Evolutionary conservation across 2,329 filamentous ascomycete species (phyloP).

Genomic region (Penicillium olsonii): DNA sequence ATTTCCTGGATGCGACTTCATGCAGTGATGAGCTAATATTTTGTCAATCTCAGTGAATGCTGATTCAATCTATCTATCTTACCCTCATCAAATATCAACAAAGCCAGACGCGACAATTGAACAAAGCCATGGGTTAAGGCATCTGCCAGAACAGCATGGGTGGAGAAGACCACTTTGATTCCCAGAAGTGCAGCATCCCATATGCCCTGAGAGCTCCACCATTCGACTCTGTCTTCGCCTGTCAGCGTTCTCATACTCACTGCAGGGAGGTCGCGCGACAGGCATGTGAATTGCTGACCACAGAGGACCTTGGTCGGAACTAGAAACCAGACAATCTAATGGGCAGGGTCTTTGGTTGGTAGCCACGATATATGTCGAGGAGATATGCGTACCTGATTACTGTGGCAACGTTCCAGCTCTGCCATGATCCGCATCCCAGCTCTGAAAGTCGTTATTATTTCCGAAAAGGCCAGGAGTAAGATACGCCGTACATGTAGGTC

Average conservation of each 20-base stretch:
- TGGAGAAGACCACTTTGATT: constrained; percentile 3
- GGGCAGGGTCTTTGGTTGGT: neutral
- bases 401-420: neutral
- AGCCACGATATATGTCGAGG: neutral
- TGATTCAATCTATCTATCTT: neutral
- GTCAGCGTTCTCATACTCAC: constrained; percentile 4
- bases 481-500: neutral
- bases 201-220: constrained; percentile 2
- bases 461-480: neutral
- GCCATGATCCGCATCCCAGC: neutral
- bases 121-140: constrained; percentile 6
- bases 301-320: constrained; percentile 4
- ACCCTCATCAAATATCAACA: constrained; percentile 10
- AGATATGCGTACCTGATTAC: neutral
- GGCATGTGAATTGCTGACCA: constrained; percentile 1
- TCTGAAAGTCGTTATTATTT: neutral
- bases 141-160: constrained; percentile 6
- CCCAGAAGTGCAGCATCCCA: constrained; percentile 6
- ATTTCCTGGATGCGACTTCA: neutral
- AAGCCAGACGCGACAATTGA: neutral
- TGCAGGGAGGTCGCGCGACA: neutral
- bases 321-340: constrained; percentile 8
- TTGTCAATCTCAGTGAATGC: neutral
- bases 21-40: constrained; percentile 9
- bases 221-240: constrained; percentile 5